Evolutionary conservation across 1,284 basidiomycete genomes (phyloP), one percentile per base, ranked within the genome.

Genomic region (Ustilago tritici): DNA sequence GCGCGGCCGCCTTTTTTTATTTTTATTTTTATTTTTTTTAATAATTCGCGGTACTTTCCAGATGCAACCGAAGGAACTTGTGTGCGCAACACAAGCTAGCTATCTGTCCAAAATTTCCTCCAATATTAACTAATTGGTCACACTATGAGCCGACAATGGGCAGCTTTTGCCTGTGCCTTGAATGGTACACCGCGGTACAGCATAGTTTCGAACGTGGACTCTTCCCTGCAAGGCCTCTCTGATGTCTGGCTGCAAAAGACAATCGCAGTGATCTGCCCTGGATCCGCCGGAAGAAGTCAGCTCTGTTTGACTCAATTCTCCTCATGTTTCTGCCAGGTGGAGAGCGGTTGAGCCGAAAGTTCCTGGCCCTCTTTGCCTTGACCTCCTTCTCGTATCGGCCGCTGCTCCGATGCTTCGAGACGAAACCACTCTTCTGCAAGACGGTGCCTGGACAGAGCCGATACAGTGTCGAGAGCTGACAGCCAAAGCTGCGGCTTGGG

Each of bases 11-110:
- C n/a, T n/a, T n/a, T n/a, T n/a, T n/a, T n/a, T n/a, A n/a, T n/a
- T n/a, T n/a, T n/a, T n/a, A n/a, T n/a, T n/a, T n/a, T n/a, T n/a
- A n/a, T n/a, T n/a, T n/a, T n/a, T n/a, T n/a, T n/a, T n/a, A n/a
- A n/a, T n/a, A n/a, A n/a, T n/a, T n/a, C n/a, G n/a, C n/a, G n/a
- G n/a, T n/a, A 55, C 52, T 54, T 55, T 41, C 43, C 52, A 54
- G 50, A 34, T 53, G 17, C 50, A 28, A 38, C 43, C 50, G 59
- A 50, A 54, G 28, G 14, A 12, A 41, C 28, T 54, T 46, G 43
- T 46, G 43, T 50, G 54, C 35, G 52, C 43, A 32, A 52, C 23
- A n/a, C 38, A 41, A 56, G 55, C 55, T 36, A 56, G 55, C 36
- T 12, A 11, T 32, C 15, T 50, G 28, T 32, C 12, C 28, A 4